A percentile compares a stretch with the other conserved stretches of the same genome.
Conservation (phyloP, 305 asterid species). For the Nicotiana rustica region DNA sequence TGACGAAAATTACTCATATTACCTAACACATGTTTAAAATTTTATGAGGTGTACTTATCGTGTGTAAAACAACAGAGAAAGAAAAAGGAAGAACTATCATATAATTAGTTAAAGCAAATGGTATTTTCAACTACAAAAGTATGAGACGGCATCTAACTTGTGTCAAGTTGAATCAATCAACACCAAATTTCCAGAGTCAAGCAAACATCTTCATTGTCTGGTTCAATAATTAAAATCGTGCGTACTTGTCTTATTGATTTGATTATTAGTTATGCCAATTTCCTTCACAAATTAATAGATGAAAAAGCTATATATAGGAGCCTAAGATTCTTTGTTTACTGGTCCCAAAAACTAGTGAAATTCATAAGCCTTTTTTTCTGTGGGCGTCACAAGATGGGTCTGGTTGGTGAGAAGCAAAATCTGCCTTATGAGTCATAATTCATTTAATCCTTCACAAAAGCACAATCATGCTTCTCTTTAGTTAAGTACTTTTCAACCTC, state of each 20-base stretch:
- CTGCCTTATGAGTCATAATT: slow-evolving; percentile 34
- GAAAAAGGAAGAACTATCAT: background rate
- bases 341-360: slow-evolving; percentile 44
- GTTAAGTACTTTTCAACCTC: slow-evolving; percentile 29
- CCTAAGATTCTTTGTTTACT: slow-evolving; percentile 48
- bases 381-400: slow-evolving; percentile 38
- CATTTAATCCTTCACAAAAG: slow-evolving; percentile 34
- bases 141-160: slow-evolving; percentile 29
- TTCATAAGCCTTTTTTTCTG: slow-evolving; percentile 12
- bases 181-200: slow-evolving; percentile 56
- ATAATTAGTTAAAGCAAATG: background rate
- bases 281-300: slow-evolving; percentile 1
- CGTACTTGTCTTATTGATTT: slow-evolving; percentile 5
- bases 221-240: slow-evolving; percentile 38
- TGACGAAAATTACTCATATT: too few relatives aligned
- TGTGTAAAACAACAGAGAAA: background rate
- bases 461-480: slow-evolving; percentile 41
- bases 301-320: slow-evolving; percentile 34
- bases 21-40: background rate
- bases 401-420: slow-evolving; percentile 42
- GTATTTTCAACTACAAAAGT: background rate
- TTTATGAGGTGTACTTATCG: background rate
- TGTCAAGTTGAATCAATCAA: slow-evolving; percentile 56
- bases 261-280: slow-evolving; percentile 29
- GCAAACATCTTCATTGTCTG: slow-evolving; percentile 45